Percentiles rank a stretch among this genome's conserved stretches.
Evolutionary conservation across 768 basidiomycete species (phyloP).

Genomic region (Neoboletus magnificus): DNA sequence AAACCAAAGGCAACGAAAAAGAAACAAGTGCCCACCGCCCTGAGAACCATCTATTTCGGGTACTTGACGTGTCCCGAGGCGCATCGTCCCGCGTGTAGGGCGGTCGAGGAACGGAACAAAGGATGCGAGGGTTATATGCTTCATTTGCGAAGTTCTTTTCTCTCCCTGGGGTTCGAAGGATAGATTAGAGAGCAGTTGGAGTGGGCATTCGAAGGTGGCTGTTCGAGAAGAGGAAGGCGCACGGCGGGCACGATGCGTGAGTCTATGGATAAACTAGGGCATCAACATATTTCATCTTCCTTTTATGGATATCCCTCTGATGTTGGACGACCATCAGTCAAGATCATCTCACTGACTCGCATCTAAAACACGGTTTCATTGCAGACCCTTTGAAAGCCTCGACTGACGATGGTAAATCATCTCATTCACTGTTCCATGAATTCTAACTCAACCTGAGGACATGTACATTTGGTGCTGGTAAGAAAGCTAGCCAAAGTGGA

Average conservation of each 20-base stretch:
- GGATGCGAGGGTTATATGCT: background rate
- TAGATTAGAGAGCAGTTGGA: background rate
- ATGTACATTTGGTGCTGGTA: background rate
- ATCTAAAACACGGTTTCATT: background rate
- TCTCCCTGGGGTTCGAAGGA: background rate
- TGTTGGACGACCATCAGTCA: background rate
- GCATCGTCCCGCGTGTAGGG: background rate
- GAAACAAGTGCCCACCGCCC: constrained; percentile 36
- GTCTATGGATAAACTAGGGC: background rate
- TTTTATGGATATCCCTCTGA: constrained; percentile 12
- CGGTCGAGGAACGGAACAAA: background rate
- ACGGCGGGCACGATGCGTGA: background rate
- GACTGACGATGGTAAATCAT: too few species aligned
- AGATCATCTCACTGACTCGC: background rate
- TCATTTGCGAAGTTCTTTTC: background rate
- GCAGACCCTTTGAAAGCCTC: background rate
- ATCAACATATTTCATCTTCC: background rate
- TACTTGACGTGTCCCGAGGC: constrained; percentile 27
- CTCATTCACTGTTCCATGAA: too few species aligned
- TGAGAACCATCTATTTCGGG: constrained; percentile 51
- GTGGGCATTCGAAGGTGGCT: background rate
- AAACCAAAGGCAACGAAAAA: background rate
- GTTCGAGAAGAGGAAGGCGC: background rate
- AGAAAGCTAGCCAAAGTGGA: background rate
- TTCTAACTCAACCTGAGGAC: background rate